Conservation (phyloP, 1,284 basidiomycete genomes). For the Microbotryomycetes sp. region DNA sequence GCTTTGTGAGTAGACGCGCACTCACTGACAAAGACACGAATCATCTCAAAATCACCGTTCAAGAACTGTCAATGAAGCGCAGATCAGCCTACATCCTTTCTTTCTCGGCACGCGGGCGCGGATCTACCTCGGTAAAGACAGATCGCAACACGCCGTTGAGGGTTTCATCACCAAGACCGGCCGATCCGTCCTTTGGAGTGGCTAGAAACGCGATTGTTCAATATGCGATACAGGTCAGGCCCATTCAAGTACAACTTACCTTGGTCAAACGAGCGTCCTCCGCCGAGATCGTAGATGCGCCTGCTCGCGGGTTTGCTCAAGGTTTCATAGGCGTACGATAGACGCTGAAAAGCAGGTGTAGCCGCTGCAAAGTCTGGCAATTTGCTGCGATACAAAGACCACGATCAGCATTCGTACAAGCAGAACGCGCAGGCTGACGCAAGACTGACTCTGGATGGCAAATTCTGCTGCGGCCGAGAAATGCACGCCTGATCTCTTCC, state of each 20-base stretch:
- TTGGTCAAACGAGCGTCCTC: conserved; percentile 31
- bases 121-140: conserved; percentile 62
- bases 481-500: conserved; percentile 67
- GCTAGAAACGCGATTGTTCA: no score
- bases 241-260: conserved; percentile 9
- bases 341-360: conserved; percentile 74
- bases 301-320: conserved; percentile 63
- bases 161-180: conserved; percentile 61
- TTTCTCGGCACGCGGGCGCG: neutral
- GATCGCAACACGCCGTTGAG: conserved; percentile 63
- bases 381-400: conserved; percentile 50
- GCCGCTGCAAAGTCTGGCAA: conserved; percentile 64
- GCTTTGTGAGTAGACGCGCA: conserved; percentile 19
- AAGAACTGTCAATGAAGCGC: conserved; percentile 19
- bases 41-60: conserved; percentile 70
- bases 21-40: conserved; percentile 63
- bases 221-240: no score
- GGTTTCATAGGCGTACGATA: conserved; percentile 72
- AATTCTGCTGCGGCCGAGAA: conserved; percentile 61
- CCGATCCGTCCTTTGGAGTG: conserved; percentile 45
- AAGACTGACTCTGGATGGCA: conserved; percentile 73
- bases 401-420: neutral
- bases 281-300: conserved; percentile 57
- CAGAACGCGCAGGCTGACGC: neutral
- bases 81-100: no score